These are phyloP conservation scores for Dendrobium catenatum DNA, from an alignment of 106 monocot genomes.

Conservation along the genomic window DNA sequence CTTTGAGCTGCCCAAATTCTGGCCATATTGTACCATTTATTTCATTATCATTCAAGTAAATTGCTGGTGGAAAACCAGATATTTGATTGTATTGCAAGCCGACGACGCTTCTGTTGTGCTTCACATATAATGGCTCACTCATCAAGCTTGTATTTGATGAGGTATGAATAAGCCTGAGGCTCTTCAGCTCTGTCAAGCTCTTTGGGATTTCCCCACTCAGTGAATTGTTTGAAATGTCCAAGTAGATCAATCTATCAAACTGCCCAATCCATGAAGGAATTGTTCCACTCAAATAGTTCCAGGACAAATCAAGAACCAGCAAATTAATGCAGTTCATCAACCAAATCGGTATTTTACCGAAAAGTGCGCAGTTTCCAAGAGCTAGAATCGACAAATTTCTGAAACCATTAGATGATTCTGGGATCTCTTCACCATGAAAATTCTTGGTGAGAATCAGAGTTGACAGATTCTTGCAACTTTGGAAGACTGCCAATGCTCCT, in stretches of 20 bases:
- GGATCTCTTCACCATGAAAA: constrained; percentile 52
- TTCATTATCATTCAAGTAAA: constrained; percentile 47
- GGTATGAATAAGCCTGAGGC: constrained; percentile 19
- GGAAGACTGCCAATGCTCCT: constrained; percentile 32
- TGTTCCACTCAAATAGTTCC: constrained; percentile 48
- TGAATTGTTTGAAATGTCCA: constrained; percentile 77
- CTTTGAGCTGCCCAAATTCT: constrained; percentile 55
- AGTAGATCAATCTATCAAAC: constrained; percentile 44
- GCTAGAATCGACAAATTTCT: constrained; percentile 39
- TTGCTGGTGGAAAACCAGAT: constrained; percentile 56
- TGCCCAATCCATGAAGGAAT: constrained; percentile 55
- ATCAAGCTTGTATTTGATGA: constrained; percentile 5
- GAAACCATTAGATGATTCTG: constrained; percentile 24
- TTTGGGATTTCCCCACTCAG: constrained; percentile 51
- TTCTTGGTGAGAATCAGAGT: constrained; percentile 62
- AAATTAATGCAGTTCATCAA: constrained; percentile 41
- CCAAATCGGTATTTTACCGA: constrained; percentile 49
- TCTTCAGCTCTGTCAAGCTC: constrained; percentile 48
- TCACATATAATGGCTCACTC: constrained; percentile 46
- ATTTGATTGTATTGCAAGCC: constrained; percentile 70
- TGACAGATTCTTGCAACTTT: constrained; percentile 44
- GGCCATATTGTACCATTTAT: constrained; percentile 57
- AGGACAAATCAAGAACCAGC: constrained; percentile 64
- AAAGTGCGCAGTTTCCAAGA: constrained; percentile 52
- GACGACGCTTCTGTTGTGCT: constrained; percentile 34